phyloP scores from a whole-genome alignment of 1,284 basidiomycete species.

The Taiwanofungus camphoratus region DNA sequence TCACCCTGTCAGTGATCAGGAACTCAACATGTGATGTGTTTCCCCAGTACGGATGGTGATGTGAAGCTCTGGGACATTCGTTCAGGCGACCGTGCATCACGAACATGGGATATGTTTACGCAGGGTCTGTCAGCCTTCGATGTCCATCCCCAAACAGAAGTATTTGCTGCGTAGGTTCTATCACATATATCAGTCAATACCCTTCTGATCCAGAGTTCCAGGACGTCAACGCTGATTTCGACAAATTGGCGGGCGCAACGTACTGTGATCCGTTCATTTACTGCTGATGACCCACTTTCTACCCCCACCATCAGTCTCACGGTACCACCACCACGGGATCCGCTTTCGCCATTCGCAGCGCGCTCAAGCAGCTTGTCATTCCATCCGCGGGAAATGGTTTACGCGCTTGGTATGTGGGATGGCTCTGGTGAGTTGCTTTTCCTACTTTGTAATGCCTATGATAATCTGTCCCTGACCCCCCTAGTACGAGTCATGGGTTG shows the following conservation, averaged over 20 bases:
- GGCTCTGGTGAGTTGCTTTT: conserved; percentile 52
- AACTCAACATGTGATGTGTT: no score
- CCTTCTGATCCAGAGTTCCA: conserved; percentile 23
- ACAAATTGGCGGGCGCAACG: conserved; percentile 61
- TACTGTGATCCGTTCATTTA: conserved; percentile 51
- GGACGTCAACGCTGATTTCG: conserved; percentile 56
- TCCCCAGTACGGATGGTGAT: conserved; percentile 80
- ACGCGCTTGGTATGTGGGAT: conserved; percentile 66
- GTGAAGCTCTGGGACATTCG: conserved; percentile 93
- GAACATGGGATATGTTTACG: conserved; percentile 64
- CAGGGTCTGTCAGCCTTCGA: conserved; percentile 83
- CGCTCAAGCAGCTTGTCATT: conserved; percentile 61
- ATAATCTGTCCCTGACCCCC: conserved; percentile 2
- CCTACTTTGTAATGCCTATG: conserved; percentile 5
- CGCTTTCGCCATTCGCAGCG: conserved; percentile 55
- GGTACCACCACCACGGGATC: conserved; percentile 44
- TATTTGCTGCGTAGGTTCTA: conserved; percentile 78
- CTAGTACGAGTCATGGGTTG: conserved; percentile 44
- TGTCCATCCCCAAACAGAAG: conserved; percentile 79
- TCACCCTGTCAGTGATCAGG: conserved; percentile 2
- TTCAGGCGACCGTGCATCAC: conserved; percentile 53
- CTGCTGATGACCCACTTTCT: conserved; percentile 38
- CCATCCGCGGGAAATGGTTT: conserved; percentile 80
- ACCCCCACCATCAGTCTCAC: conserved; percentile 51
- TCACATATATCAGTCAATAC: neutral